Evolutionary conservation across 225 moss, liverwort and hornwort species (phyloP).

Genomic region (Pseudoscleropodium purum): DNA sequence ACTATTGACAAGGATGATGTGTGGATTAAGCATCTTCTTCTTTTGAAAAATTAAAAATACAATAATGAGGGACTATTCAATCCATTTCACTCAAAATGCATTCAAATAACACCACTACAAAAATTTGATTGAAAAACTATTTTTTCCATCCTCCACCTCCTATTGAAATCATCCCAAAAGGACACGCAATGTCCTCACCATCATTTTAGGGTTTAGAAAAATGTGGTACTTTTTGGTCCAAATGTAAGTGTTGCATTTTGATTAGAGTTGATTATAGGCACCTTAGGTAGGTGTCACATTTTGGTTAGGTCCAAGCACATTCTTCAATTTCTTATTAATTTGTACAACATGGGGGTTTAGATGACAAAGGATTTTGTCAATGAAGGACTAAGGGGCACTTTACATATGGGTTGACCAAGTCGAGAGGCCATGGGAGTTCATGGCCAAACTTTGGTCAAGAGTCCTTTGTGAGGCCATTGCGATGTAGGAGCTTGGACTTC

Average conservation of each 20-base stretch:
- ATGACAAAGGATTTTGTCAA: neutral
- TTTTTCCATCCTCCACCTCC: neutral
- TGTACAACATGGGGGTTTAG: neutral
- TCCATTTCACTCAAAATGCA: neutral
- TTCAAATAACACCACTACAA: neutral
- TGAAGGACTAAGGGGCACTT: too few species aligned
- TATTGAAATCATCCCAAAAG: neutral
- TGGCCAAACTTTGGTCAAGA: too few species aligned
- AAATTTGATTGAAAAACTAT: neutral
- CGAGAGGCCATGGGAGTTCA: too few species aligned
- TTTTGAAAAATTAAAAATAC: neutral
- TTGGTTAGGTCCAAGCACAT: neutral
- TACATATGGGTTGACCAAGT: too few species aligned
- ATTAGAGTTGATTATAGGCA: too few species aligned
- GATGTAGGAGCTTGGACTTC: too few species aligned
- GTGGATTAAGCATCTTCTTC: neutral
- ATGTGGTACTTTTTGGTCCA: too few species aligned
- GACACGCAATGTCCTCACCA: accelerated
- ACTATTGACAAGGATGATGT: neutral
- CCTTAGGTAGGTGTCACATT: too few species aligned
- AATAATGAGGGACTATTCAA: neutral
- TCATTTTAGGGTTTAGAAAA: too few species aligned
- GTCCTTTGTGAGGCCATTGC: too few species aligned
- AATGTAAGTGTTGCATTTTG: too few species aligned
- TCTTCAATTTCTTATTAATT: neutral